Conservation (phyloP, 2,329 filamentous ascomycete species). For the Neofusicoccum ribis region DNA sequence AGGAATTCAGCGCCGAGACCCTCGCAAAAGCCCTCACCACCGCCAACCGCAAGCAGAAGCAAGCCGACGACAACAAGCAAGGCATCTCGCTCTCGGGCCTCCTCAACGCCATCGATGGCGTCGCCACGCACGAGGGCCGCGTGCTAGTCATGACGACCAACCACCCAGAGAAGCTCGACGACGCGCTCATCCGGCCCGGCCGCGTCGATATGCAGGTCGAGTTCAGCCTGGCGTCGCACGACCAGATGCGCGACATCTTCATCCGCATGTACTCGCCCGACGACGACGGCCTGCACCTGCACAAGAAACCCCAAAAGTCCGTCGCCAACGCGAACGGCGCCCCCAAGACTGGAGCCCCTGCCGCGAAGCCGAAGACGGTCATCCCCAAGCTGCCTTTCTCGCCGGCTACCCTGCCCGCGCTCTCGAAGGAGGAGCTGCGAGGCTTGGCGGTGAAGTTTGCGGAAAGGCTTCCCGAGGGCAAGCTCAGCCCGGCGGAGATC, state of each 20-base stretch:
- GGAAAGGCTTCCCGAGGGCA: slow-evolving; percentile 45
- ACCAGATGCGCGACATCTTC: slow-evolving; percentile 47
- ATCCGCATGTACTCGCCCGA: slow-evolving; percentile 39
- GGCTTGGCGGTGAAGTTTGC: slow-evolving; percentile 49
- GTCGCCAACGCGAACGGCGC: neutral
- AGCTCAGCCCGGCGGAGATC: slow-evolving; percentile 54
- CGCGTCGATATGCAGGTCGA: slow-evolving; percentile 67
- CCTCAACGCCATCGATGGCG: slow-evolving; percentile 81
- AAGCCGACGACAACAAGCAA: slow-evolving; percentile 29
- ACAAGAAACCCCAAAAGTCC: no score
- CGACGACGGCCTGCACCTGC: neutral
- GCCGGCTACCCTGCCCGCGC: neutral
- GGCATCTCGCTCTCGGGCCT: slow-evolving; percentile 76
- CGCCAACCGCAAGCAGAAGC: slow-evolving; percentile 14
- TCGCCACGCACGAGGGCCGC: slow-evolving; percentile 75
- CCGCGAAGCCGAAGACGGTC: no score
- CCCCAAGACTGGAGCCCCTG: no score
- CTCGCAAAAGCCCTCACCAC: slow-evolving; percentile 23
- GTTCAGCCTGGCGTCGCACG: slow-evolving; percentile 52
- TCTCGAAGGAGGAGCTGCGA: slow-evolving; percentile 29
- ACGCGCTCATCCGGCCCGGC: slow-evolving; percentile 72
- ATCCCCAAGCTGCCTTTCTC: neutral
- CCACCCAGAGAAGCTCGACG: slow-evolving; percentile 69
- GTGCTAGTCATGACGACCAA: slow-evolving; percentile 85
- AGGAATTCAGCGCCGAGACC: slow-evolving; percentile 24